phyloP scores from a whole-genome alignment of 371 early-diverging fungal genomes.

The Thermomucor indicae-seudaticae region DNA sequence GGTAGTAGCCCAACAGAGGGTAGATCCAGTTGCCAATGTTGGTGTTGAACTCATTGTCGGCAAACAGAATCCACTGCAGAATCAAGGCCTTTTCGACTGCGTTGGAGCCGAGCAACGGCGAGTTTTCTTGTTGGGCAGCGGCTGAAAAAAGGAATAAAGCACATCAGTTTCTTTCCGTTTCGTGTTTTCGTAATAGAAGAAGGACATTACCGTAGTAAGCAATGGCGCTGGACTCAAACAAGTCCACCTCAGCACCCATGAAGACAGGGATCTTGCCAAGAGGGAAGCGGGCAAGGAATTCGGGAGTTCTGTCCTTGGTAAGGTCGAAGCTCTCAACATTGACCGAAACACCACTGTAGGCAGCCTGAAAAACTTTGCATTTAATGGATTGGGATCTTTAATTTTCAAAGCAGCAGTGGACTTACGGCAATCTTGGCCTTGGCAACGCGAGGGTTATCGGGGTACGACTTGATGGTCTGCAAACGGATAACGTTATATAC shows the following conservation, averaged over 20 bases:
- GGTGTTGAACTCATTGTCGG: conserved; percentile 56
- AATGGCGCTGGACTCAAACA: conserved; percentile 85
- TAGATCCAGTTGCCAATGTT: conserved; percentile 52
- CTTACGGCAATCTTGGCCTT: conserved; percentile 68
- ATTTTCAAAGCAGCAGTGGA: not conserved
- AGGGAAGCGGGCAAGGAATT: conserved; percentile 83
- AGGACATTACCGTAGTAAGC: conserved; percentile 72
- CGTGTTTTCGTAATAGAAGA: not conserved
- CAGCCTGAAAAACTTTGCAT: conserved; percentile 30
- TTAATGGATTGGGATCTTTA: not conserved
- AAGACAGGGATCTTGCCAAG: conserved; percentile 80
- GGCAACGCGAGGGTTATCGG: conserved; percentile 51
- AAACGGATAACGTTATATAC: too few relatives aligned
- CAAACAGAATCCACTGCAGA: conserved; percentile 73
- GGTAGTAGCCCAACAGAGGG: conserved; percentile 63
- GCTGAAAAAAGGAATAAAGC: conserved; percentile 30
- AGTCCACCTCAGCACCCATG: conserved; percentile 64
- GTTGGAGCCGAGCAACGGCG: conserved; percentile 60
- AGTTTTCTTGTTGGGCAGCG: conserved; percentile 59
- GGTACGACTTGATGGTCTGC: conserved; percentile 51
- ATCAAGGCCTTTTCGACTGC: conserved; percentile 73
- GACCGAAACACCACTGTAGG: conserved; percentile 72
- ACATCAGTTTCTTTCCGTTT: not conserved
- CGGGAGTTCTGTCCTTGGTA: conserved; percentile 65
- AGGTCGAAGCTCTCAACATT: conserved; percentile 64